Evolutionary conservation across 352 stramenopile genomes (phyloP).

Genomic region (Pythium guiyangense): DNA sequence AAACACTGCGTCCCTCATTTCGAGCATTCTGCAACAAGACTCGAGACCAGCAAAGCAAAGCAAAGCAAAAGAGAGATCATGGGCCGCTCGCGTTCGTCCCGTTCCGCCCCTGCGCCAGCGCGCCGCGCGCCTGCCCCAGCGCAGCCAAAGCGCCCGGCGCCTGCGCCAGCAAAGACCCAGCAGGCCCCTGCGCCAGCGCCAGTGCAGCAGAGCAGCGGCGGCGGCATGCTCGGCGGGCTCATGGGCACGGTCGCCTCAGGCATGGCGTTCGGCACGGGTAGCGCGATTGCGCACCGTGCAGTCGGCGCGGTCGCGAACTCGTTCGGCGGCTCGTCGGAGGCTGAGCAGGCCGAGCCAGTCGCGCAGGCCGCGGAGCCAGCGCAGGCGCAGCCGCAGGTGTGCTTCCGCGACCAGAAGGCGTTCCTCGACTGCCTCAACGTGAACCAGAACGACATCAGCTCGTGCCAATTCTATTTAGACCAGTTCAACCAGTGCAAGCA

Average conservation of each 20-base stretch:
- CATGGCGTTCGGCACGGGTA: slow-evolving; percentile 98
- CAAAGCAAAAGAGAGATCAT: slow-evolving; percentile 5
- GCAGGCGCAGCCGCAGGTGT: slow-evolving; percentile 43
- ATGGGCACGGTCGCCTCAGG: slow-evolving; percentile 95
- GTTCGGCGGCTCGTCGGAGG: slow-evolving; percentile 46
- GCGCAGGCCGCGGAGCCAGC: slow-evolving; percentile 31
- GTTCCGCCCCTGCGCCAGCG: too few relatives aligned
- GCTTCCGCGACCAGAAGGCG: slow-evolving; percentile 68
- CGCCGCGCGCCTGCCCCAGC: too few relatives aligned
- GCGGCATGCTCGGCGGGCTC: slow-evolving; percentile 93
- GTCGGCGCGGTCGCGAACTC: slow-evolving; percentile 74
- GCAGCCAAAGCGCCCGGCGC: too few relatives aligned
- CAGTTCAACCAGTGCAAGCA: slow-evolving; percentile 86
- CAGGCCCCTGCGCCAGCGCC: slow-evolving; percentile 47
- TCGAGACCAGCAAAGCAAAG: slow-evolving; percentile 12
- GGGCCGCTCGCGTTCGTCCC: too few relatives aligned
- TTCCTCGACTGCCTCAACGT: slow-evolving; percentile 85
- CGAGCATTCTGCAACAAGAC: slow-evolving; percentile 19
- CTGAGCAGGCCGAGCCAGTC: slow-evolving; percentile 14
- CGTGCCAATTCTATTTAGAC: slow-evolving; percentile 88
- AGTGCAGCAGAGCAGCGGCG: slow-evolving; percentile 41
- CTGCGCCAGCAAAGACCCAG: too few relatives aligned
- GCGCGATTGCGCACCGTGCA: slow-evolving; percentile 92
- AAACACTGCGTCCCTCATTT: slow-evolving; percentile 7
- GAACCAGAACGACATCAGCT: slow-evolving; percentile 84